Base-by-base conservation (phyloP, 2,329 filamentous ascomycete genomes). In the Aspergillus sp. region DNA sequence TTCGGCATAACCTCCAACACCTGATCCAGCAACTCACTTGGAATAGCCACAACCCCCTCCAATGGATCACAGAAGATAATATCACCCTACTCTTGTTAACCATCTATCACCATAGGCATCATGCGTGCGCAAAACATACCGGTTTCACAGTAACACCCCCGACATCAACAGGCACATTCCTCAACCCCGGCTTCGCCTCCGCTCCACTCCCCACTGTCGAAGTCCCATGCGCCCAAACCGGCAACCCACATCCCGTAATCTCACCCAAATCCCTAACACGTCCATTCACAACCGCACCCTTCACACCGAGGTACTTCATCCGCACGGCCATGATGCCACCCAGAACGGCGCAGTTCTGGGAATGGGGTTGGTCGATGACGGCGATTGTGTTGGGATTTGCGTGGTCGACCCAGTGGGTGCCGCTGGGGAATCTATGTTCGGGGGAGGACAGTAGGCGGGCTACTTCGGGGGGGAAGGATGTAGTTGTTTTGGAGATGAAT, bases 241-340 rank as follows among this genome's bases (percentile, higher is more conserved):
- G 79, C 32, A 87, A 59, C 30, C 71, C 74, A 9, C 78, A 77
- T 13, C 64, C 73, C 47, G 69, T 72, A 49, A 88, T 64, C 59
- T 86, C 81, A 13, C 68, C 70, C 15, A 88, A 58, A 68, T 90
- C 86, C 51, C 86, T 74, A 5, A 85, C 79, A 35, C 85, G 72
- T 1, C 86, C 86, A 55, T 81, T 77, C 6, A 88, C 82, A n/a
- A 89, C 69, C 9, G 85, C 76, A 2, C 76, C 84, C 54, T 74
- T 72, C 15, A 79, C 79, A 12, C 79, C 78, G 9, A 83, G 73
- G 12, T 76, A 63, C 58, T 82, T 81, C 77, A 89, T 85, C 17
- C 86, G 74, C 25, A 79, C 71, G 4, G 84, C 86, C 78, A 89
- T 86, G 54, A 90, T 87, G 15, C 86, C 86, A n/a, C 86, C 86